Percentiles rank a stretch among this genome's conserved stretches.
These are phyloP conservation scores for Ogataea kodamae DNA, from an alignment of 805 yeast species.

Conservation along the genomic window DNA sequence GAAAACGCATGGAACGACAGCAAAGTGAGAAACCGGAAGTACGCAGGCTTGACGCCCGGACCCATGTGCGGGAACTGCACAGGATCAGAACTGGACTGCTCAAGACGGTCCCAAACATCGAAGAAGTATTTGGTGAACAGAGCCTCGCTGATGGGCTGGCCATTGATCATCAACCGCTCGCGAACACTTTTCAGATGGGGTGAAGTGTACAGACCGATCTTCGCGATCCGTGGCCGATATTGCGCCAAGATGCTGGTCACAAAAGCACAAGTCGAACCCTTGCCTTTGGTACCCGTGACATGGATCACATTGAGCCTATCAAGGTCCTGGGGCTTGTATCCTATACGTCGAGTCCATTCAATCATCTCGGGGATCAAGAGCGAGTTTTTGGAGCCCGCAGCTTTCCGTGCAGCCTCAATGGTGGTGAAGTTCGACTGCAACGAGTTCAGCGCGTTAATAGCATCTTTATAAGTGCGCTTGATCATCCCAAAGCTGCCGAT, in stretches of 20 bases:
- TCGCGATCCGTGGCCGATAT: slow-evolving; percentile 47
- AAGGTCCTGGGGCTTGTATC: slow-evolving; percentile 63
- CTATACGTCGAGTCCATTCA: slow-evolving; percentile 72
- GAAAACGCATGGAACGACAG: slow-evolving; percentile 88
- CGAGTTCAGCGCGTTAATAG: slow-evolving; percentile 77
- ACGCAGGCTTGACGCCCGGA: slow-evolving; percentile 77
- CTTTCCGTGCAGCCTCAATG: slow-evolving; percentile 73
- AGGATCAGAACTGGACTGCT: slow-evolving; percentile 48
- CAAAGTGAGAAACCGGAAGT: slow-evolving; percentile 86
- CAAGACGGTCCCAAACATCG: slow-evolving; percentile 84
- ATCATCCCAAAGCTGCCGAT: slow-evolving; percentile 19
- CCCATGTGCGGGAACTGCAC: slow-evolving; percentile 69
- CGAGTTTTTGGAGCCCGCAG: slow-evolving; percentile 60
- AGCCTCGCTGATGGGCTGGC: slow-evolving; percentile 76
- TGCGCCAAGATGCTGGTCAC: slow-evolving; percentile 74
- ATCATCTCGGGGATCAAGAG: slow-evolving; percentile 80
- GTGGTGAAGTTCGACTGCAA: slow-evolving; percentile 90
- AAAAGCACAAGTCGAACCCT: slow-evolving; percentile 97
- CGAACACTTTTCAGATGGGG: slow-evolving; percentile 94
- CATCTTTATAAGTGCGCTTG: slow-evolving; percentile 50
- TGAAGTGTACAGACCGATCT: slow-evolving; percentile 90
- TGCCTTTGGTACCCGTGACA: slow-evolving; percentile 97
- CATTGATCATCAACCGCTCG: slow-evolving; percentile 86
- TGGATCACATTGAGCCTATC: slow-evolving; percentile 78
- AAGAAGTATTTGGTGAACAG: slow-evolving; percentile 86